Evolutionary conservation across 2,329 filamentous ascomycete genomes (phyloP), one percentile per base, ranked within the genome.

Genomic region (Exophiala bonariae): DNA sequence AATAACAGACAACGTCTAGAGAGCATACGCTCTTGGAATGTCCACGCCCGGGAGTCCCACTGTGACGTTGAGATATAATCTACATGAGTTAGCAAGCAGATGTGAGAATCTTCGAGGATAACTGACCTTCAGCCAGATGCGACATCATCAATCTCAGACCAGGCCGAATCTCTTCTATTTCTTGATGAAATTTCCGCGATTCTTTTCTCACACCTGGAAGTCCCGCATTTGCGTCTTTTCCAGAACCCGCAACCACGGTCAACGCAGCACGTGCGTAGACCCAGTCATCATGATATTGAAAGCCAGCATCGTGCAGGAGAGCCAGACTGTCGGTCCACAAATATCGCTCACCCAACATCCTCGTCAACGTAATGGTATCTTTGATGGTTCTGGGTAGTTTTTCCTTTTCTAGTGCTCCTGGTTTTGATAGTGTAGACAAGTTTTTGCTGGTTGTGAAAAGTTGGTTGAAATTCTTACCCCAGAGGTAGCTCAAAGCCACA

Each of bases 21-120:
- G 2, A 70, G 61, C 19, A 71, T 56, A 22, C 63, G 54, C 50
- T 71, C 67, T 53, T 70, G 67, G 43, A 68, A 69, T 1, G 67
- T 70, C 68, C 68, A 71, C 0, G 63, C 66, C 31, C 69, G 59
- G 1, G 56, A 59, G 44, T 65, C 66, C 63, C 67, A 69, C 41
- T 59, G 57, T 10, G 57, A 59, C 19, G 46, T 58, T 4, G 64
- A 65, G 20, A 58, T 59, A 44, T 58, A 58, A 41, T 59, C 56
- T 54, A 23, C 14, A 2, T 22, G 31, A 2, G 33, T 52, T 30
- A 52, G 47, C 19, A 40, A 34, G 6, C 5, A 18, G 14, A 14
- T 14, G 13, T 18, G 32, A 6, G 6, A n/a, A 7, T 34, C 18
- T 11, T 4, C 1, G 16, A 31, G 36, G n/a, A 33, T 6, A 8